These are phyloP conservation scores for Gossypium davidsonii DNA, from an alignment of 441 rosid species.

Conservation along the genomic window DNA sequence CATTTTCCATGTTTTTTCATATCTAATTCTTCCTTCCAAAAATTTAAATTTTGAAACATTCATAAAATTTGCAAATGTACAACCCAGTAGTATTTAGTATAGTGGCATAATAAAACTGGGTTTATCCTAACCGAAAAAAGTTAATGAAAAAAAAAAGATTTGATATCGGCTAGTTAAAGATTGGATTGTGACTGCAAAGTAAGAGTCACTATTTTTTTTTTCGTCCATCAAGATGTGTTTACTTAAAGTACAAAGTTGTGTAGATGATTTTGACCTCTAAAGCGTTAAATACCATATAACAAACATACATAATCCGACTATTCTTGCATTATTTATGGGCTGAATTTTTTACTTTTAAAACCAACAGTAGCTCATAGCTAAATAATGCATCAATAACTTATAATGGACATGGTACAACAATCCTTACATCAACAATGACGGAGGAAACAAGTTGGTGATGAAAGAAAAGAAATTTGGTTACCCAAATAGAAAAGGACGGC, in stretches of 20 bases:
- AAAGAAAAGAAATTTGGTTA: not conserved
- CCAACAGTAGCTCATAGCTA: no score
- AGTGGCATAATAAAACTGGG: no score
- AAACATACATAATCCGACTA: no score
- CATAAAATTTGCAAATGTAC: not conserved
- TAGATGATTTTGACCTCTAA: no score
- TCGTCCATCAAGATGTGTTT: not conserved
- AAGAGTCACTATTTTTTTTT: not conserved
- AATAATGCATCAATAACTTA: no score
- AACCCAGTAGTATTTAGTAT: no score
- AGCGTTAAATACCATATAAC: no score
- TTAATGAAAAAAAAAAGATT: not conserved
- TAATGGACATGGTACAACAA: no score
- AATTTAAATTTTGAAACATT: not conserved
- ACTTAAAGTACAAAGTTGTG: no score
- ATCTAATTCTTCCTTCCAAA: not conserved
- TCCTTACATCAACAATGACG: not conserved
- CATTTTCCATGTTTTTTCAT: not conserved
- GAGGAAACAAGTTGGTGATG: not conserved
- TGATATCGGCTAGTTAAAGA: not conserved
- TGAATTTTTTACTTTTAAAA: no score
- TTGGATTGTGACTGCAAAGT: not conserved
- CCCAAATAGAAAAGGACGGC: conserved; percentile 47
- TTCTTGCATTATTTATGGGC: no score
- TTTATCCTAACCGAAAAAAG: no score